Conservation (phyloP, 1,284 basidiomycete genomes). For the Microbotryomycetes sp. region DNA sequence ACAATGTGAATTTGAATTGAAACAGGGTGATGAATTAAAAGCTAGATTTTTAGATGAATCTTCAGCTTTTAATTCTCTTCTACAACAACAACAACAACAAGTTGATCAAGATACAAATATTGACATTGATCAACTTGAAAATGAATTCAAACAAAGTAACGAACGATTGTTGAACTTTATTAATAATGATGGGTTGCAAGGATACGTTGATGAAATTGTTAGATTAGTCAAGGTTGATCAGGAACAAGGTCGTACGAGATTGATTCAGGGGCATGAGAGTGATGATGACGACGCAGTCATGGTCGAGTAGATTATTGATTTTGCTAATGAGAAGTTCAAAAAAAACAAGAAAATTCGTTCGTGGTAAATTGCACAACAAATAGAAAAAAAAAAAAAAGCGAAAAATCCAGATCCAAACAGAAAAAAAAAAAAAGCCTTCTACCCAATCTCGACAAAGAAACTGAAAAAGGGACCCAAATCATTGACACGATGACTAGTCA, state of each 20-base stretch:
- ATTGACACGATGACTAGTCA: slow-evolving; percentile 23
- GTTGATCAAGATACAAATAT: not conserved
- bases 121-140: not conserved
- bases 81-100: not conserved
- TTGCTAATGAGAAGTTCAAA: too few species aligned
- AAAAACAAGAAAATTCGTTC: too few species aligned
- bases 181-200: not conserved
- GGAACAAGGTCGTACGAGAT: not conserved
- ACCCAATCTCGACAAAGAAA: too few species aligned
- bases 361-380: not conserved
- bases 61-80: too few species aligned
- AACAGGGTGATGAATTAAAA: not conserved
- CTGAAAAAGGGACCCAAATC: too few species aligned
- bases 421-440: too few species aligned
- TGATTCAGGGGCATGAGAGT: too few species aligned
- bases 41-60: not conserved
- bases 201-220: not conserved
- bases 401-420: not conserved
- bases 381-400: not conserved
- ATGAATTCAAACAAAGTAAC: not conserved
- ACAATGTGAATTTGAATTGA: not conserved
- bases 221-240: not conserved
- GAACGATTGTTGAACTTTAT: not conserved
- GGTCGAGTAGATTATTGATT: too few species aligned
- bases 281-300: too few species aligned